Percentiles rank a stretch among this genome's conserved stretches.
These are phyloP conservation scores for Straminergon stramineum DNA, from an alignment of 225 moss, liverwort and hornwort genomes.

Conservation along the genomic window DNA sequence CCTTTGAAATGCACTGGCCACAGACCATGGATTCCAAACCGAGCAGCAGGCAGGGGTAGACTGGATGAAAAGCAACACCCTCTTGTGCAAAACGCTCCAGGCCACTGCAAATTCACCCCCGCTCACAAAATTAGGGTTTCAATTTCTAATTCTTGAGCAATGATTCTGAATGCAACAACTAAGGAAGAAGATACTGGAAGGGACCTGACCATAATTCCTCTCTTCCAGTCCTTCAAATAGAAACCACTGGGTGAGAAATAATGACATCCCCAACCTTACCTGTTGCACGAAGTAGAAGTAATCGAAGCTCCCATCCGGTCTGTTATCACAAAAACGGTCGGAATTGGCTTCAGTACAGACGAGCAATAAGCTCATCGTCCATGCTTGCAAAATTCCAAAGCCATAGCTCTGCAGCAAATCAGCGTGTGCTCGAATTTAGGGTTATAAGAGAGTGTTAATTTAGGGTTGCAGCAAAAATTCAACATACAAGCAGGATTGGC, in stretches of 20 bases:
- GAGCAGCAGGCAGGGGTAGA: neutral
- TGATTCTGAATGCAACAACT: neutral
- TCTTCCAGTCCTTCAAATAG: neutral
- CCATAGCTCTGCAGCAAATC: neutral
- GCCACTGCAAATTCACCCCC: neutral
- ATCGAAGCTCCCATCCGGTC: neutral
- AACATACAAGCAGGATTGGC: too few relatives aligned
- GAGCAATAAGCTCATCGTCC: neutral
- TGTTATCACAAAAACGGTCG: neutral
- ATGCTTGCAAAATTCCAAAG: neutral
- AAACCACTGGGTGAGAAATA: neutral
- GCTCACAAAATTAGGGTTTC: neutral
- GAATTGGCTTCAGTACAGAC: neutral
- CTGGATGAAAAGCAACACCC: slow-evolving; percentile 17
- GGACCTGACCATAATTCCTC: neutral
- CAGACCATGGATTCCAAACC: slow-evolving; percentile 23
- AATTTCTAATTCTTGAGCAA: neutral
- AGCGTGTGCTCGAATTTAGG: neutral
- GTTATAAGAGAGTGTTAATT: neutral
- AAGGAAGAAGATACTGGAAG: too few relatives aligned
- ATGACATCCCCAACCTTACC: neutral
- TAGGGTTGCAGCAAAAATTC: neutral
- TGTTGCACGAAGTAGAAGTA: slow-evolving; percentile 18
- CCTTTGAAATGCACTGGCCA: slow-evolving; percentile 13
- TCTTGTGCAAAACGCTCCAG: slow-evolving; percentile 11